phyloP scores from a whole-genome alignment of 2,329 filamentous ascomycete species.

The Alternaria gaisen region DNA sequence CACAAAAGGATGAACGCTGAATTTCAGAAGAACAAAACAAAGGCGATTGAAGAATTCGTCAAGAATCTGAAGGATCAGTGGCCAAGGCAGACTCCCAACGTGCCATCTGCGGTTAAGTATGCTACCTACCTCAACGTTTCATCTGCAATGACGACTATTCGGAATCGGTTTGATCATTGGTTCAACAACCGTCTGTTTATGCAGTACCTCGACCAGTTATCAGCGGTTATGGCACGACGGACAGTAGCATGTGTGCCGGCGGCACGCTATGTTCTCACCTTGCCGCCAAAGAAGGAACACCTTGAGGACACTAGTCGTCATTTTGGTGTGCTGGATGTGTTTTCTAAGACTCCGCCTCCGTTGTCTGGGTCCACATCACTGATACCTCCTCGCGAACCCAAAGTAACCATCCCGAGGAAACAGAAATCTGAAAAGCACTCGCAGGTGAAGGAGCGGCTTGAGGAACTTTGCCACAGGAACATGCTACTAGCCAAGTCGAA shows the following conservation, averaged over 20 bases:
- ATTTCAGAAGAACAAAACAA: conserved; percentile 12
- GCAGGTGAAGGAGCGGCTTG: conserved; percentile 12
- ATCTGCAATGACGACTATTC: conserved; percentile 29
- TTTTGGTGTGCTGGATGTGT: conserved; percentile 13
- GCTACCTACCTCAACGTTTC: conserved; percentile 24
- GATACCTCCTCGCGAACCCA: conserved; percentile 12
- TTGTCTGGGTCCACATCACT: not conserved
- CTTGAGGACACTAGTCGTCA: not conserved
- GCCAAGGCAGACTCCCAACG: conserved; percentile 21
- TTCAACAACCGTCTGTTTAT: conserved; percentile 54
- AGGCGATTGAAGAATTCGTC: conserved; percentile 22
- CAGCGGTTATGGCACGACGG: conserved; percentile 19
- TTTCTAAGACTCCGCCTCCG: not conserved
- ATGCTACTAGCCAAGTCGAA: conserved; percentile 17
- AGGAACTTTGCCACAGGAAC: conserved; percentile 19
- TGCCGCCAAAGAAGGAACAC: not conserved
- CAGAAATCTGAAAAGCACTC: not conserved
- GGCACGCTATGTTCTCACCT: not conserved
- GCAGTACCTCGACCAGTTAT: conserved; percentile 33
- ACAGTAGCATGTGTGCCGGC: not conserved
- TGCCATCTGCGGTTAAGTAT: conserved; percentile 9
- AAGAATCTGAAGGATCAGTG: conserved; percentile 29
- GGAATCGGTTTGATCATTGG: conserved; percentile 26
- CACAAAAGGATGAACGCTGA: conserved; percentile 10
- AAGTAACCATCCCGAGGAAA: not conserved